These are phyloP conservation scores for Fusarium vanettenii DNA, from an alignment of 2,329 filamentous ascomycete species.

Conservation along the genomic window DNA sequence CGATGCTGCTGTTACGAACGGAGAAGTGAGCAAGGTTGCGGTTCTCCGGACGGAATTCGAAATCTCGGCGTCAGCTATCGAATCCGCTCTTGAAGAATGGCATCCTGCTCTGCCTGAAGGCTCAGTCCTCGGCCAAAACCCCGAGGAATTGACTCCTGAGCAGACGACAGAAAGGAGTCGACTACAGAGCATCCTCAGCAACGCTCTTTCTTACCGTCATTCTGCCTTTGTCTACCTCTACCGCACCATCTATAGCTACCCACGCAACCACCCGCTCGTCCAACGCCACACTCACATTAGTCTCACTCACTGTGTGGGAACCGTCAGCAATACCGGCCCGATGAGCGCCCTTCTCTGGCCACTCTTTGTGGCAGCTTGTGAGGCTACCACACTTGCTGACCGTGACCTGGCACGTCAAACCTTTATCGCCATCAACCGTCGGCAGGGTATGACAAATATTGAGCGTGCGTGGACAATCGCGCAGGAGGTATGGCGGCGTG, in stretches of 20 bases:
- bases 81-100: constrained; percentile 66
- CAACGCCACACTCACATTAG: constrained; percentile 64
- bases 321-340: constrained; percentile 66
- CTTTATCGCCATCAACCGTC: constrained; percentile 64
- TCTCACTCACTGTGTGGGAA: constrained; percentile 65
- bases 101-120: constrained; percentile 61
- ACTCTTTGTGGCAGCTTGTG: constrained; percentile 71
- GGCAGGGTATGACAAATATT: constrained; percentile 76
- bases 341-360: constrained; percentile 75
- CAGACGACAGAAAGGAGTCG: constrained; percentile 52
- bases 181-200: constrained; percentile 67
- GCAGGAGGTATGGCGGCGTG: constrained; percentile 69
- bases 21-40: constrained; percentile 57
- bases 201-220: constrained; percentile 70
- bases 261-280: constrained; percentile 60
- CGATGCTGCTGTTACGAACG: constrained; percentile 55
- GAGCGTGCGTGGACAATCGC: constrained; percentile 70
- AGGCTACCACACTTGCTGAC: constrained; percentile 63
- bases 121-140: constrained; percentile 35
- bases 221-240: constrained; percentile 69
- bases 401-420: constrained; percentile 61
- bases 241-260: constrained; percentile 62
- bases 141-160: constrained; percentile 40
- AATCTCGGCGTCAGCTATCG: constrained; percentile 64
- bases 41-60: constrained; percentile 63